Base-by-base conservation (phyloP, 2,329 filamentous ascomycete genomes). In the Thermochaetoides dissita region DNA sequence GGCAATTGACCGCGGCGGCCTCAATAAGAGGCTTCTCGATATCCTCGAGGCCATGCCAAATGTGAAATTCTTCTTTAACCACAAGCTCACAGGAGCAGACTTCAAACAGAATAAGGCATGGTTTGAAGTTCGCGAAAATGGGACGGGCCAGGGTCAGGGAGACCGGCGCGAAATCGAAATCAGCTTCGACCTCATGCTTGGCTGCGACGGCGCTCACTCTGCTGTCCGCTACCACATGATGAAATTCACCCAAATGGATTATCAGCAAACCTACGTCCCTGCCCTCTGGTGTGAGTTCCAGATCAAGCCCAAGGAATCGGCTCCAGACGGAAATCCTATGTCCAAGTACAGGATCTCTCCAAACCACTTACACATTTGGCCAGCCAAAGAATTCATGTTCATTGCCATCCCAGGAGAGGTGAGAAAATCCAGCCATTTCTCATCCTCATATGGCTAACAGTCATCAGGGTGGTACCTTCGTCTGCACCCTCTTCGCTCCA, bases 311-410 rank as follows among this genome's bases (percentile, higher is more conserved):
- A 60, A 60, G 30, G 47, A 61, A 2, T 52, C 53, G 0, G 41
- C 50, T 7, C 37, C 48, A 9, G 47, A 49, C 5, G 50, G 56
- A 29, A 58, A 62, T 32, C 50, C 59, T 10, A 52, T 59, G 37
- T 60, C 63, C 29, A 67, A 60, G 50, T 96, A 93, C 57, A 70
- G 71, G 38, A 91, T 96, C 51, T 91, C 86, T 0, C 86, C 87
- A 1, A 84, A 95, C 54, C 88, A 96, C 58, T 70, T 98, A 1
- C 91, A 98, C 61, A 98, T 98, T 57, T 98, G 91, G 91, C 91
- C 91, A 0, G 87, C 84, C 30, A 80, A 79, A 53, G 79, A 88
- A 35, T 89, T 91, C 55, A 96, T 98, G 93, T 98, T 98, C 63
- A 98, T 98, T 56, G 93, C 91, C 11, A 88, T 98, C 36, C 89